These are phyloP conservation scores for Bocquillonia castaneifolia DNA, from an alignment of 441 rosid species.

Conservation along the genomic window DNA sequence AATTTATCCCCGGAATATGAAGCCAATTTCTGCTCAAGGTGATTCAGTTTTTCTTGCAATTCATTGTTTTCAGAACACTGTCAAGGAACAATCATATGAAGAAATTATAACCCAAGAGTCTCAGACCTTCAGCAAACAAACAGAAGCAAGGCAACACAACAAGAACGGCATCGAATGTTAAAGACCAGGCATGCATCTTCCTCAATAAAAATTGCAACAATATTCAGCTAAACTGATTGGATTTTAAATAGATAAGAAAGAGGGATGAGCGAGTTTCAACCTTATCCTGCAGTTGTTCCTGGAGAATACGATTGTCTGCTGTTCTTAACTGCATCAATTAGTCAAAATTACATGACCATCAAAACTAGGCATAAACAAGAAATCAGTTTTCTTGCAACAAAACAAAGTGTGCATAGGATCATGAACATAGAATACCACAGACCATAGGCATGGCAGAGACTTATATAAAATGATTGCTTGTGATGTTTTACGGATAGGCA, in stretches of 20 bases:
- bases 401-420: not conserved
- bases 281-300: slow-evolving; percentile 89
- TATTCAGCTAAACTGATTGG: not conserved
- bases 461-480: not conserved
- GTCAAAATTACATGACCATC: slow-evolving; percentile 22
- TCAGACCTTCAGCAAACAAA: not conserved
- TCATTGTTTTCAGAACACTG: slow-evolving; percentile 82
- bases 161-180: slow-evolving; percentile 3
- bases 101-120: slow-evolving; percentile 1
- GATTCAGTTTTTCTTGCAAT: slow-evolving; percentile 60
- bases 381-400: not conserved
- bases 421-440: not conserved
- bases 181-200: slow-evolving; percentile 11
- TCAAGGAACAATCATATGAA: slow-evolving; percentile 23
- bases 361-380: not conserved
- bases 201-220: slow-evolving; percentile 7
- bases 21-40: slow-evolving; percentile 60
- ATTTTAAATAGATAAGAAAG: not conserved
- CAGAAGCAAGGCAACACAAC: slow-evolving; percentile 2
- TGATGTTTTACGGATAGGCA: not conserved
- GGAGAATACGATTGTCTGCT: slow-evolving; percentile 92
- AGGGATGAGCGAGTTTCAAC: slow-evolving; percentile 30
- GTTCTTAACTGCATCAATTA: slow-evolving; percentile 65
- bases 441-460: not conserved
- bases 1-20: slow-evolving; percentile 40